Percentiles rank a stretch among this genome's conserved stretches.
phyloP scores from a whole-genome alignment of 164 flowering plant genomes.

The Macadamia tetraphylla region DNA sequence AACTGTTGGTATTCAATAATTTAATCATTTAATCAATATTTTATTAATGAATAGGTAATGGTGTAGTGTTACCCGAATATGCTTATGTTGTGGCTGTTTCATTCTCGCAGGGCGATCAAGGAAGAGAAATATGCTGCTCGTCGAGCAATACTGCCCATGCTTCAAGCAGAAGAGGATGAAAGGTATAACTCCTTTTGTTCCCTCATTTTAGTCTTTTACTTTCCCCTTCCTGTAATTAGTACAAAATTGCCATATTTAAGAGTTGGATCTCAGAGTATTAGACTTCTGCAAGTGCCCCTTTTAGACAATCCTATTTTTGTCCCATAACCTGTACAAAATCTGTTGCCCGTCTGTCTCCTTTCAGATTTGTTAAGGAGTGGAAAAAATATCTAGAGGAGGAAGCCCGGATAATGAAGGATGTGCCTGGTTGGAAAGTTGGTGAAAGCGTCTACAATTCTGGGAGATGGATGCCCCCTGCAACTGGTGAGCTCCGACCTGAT shows the following conservation, averaged over 20 bases:
- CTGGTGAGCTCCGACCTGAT: constrained; percentile 93
- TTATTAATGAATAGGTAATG: not conserved
- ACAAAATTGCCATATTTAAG: not conserved
- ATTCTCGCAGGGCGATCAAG: constrained; percentile 55
- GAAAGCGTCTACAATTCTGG: constrained; percentile 91
- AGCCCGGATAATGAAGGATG: constrained; percentile 93
- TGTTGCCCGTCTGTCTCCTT: not conserved
- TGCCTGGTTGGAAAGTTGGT: constrained; percentile 99
- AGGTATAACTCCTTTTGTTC: constrained; percentile 35
- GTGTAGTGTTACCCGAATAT: not conserved
- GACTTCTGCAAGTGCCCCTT: too few relatives aligned
- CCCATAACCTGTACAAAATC: too few relatives aligned
- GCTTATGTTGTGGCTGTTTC: not conserved
- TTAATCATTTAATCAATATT: not conserved
- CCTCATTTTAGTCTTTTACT: not conserved
- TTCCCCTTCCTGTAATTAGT: not conserved
- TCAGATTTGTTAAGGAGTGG: constrained; percentile 96
- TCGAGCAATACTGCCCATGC: constrained; percentile 78
- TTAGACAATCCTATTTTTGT: too few relatives aligned
- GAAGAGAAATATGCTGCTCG: constrained; percentile 96
- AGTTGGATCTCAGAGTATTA: too few relatives aligned
- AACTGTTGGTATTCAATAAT: not conserved
- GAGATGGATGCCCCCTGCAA: constrained; percentile 97
- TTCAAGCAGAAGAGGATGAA: constrained; percentile 98
- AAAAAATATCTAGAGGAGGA: constrained; percentile 83